Conservation (phyloP, 768 basidiomycete species). For the Tephrocybe sp. region DNA sequence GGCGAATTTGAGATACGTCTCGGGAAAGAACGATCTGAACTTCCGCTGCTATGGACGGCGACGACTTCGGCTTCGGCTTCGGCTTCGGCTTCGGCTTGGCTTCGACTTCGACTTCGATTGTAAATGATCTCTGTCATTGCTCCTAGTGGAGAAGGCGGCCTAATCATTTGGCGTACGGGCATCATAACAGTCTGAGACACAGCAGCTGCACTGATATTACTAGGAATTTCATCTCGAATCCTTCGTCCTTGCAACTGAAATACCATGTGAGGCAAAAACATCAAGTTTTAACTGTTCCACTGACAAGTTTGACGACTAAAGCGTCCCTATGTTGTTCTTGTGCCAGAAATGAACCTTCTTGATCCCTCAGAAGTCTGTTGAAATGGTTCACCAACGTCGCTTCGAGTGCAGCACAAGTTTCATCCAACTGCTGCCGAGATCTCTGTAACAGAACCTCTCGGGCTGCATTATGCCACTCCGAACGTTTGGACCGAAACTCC, state of each 20-base stretch:
- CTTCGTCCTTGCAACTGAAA: neutral
- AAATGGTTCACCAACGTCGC: constrained; percentile 1
- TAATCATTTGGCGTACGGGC: too few relatives aligned
- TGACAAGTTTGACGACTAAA: neutral
- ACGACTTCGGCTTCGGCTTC: too few relatives aligned
- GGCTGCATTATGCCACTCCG: constrained; percentile 1
- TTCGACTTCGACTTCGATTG: neutral
- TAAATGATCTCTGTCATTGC: too few relatives aligned
- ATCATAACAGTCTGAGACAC: too few relatives aligned
- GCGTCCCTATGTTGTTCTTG: neutral
- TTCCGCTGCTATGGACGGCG: too few relatives aligned
- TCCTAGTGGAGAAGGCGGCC: too few relatives aligned
- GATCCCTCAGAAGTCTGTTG: neutral
- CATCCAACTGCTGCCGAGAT: neutral
- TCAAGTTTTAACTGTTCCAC: neutral
- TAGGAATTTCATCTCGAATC: too few relatives aligned
- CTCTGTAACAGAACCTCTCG: neutral
- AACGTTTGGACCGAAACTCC: neutral
- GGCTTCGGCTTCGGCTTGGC: neutral
- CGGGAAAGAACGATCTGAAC: neutral
- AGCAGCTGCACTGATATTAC: too few relatives aligned
- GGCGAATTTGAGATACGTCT: too few relatives aligned
- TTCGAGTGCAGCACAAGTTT: neutral
- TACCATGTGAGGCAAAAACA: neutral
- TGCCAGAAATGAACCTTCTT: neutral